A percentile compares a stretch with the other conserved stretches of the same genome.
These are phyloP conservation scores for Ceratocystis papillata DNA, from an alignment of 2,329 filamentous ascomycete species.

Conservation along the genomic window DNA sequence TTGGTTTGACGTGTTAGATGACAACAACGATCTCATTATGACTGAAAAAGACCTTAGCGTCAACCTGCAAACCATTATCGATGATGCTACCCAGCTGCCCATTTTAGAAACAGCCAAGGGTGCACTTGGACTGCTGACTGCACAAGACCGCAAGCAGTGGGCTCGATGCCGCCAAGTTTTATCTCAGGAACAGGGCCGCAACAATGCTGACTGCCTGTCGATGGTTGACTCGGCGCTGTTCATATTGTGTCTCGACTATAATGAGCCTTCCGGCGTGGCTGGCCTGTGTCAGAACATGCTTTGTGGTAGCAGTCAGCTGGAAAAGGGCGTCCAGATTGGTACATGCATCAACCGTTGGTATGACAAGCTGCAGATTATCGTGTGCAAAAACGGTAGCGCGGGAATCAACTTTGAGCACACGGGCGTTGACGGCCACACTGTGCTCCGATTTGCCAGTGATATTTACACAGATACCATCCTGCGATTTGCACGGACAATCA, in stretches of 20 bases:
- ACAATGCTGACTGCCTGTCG: slow-evolving; percentile 90
- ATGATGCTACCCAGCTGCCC: slow-evolving; percentile 78
- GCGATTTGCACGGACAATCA: slow-evolving; percentile 78
- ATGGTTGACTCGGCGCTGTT: slow-evolving; percentile 94
- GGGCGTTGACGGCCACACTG: slow-evolving; percentile 93
- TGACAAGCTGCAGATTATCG: slow-evolving; percentile 97
- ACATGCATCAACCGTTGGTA: slow-evolving; percentile 99
- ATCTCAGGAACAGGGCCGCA: slow-evolving; percentile 73
- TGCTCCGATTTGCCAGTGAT: slow-evolving; percentile 89
- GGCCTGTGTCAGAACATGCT: slow-evolving; percentile 98
- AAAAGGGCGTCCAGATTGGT: slow-evolving; percentile 87
- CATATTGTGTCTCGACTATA: slow-evolving; percentile 83
- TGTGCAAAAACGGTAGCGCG: slow-evolving; percentile 95
- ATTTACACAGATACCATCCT: slow-evolving; percentile 97
- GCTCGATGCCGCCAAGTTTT: slow-evolving; percentile 81
- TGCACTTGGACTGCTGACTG: slow-evolving; percentile 84
- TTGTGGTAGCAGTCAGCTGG: slow-evolving; percentile 83
- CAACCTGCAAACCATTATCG: slow-evolving; percentile 83
- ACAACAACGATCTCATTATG: slow-evolving; percentile 94
- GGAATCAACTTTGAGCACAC: slow-evolving; percentile 99
- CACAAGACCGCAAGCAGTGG: slow-evolving; percentile 94
- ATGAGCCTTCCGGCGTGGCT: slow-evolving; percentile 67
- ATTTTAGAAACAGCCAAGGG: slow-evolving; percentile 94
- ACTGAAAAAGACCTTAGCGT: slow-evolving; percentile 84
- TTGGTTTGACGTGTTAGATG: slow-evolving; percentile 95